These are phyloP conservation scores for Naumovozyma castellii DNA, from an alignment of 805 yeast genomes.

Conservation along the genomic window DNA sequence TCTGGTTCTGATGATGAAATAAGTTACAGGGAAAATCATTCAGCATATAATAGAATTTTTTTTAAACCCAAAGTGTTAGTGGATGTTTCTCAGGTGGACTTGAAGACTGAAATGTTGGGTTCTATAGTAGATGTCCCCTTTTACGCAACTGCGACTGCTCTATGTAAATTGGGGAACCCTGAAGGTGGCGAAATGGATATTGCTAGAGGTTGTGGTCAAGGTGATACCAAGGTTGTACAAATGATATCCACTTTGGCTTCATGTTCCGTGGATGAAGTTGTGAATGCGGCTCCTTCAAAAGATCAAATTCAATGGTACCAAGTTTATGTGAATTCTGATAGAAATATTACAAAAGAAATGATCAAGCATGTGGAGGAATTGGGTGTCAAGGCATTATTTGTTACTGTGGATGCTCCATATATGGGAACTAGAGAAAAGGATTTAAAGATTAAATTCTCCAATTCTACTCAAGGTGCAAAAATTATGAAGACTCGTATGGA, in stretches of 20 bases:
- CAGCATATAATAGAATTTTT: conserved; percentile 78
- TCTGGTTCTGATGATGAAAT: conserved; percentile 91
- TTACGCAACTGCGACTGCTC: conserved; percentile 84
- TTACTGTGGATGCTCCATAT: conserved; percentile 90
- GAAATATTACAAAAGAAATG: conserved; percentile 49
- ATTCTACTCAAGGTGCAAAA: conserved; percentile 19
- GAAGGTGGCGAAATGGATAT: conserved; percentile 78
- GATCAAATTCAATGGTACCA: conserved; percentile 81
- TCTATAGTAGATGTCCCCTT: conserved; percentile 62
- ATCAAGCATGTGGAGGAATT: conserved; percentile 63
- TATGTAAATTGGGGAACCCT: conserved; percentile 84
- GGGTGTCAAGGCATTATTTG: conserved; percentile 73
- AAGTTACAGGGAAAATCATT: conserved; percentile 80
- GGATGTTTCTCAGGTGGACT: conserved; percentile 67
- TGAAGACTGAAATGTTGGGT: conserved; percentile 71
- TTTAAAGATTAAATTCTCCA: conserved; percentile 52
- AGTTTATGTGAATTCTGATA: conserved; percentile 71
- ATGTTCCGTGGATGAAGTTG: conserved; percentile 77
- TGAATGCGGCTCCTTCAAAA: conserved; percentile 51
- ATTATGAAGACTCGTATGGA: conserved; percentile 37
- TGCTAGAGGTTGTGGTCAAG: conserved; percentile 71
- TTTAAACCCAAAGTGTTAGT: conserved; percentile 79
- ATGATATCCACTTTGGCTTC: conserved; percentile 92
- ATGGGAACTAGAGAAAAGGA: conserved; percentile 89
- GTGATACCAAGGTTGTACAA: conserved; percentile 52